phyloP scores from a whole-genome alignment of 495 filamentous ascomycete species.

The Lophiostoma macrostomum region DNA sequence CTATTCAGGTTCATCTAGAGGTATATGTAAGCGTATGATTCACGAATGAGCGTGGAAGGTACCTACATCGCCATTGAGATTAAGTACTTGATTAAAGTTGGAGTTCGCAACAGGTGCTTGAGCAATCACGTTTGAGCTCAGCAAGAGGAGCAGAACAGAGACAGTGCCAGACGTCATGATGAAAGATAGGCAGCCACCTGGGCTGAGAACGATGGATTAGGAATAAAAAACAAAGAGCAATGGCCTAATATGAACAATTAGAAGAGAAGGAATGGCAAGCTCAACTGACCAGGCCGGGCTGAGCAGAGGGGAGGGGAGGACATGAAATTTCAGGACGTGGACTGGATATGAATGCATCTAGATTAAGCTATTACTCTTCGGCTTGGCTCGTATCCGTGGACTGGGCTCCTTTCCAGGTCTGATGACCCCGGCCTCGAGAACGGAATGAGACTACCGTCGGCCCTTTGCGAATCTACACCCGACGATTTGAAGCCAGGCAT shows the following conservation, averaged over 20 bases:
- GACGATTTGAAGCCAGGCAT: background rate
- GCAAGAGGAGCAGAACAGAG: conserved; percentile 16
- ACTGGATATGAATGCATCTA: conserved; percentile 7
- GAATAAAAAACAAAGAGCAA: conserved; percentile 17
- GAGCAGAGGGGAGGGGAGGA: background rate
- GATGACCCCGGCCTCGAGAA: background rate
- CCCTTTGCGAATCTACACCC: conserved; percentile 5
- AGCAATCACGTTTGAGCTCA: conserved; percentile 4
- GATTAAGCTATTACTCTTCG: background rate
- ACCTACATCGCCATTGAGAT: conserved; percentile 39
- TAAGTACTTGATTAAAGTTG: conserved; percentile 37
- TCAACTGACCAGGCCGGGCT: conserved; percentile 23
- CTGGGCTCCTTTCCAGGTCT: conserved; percentile 6
- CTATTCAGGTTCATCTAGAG: conserved; percentile 34
- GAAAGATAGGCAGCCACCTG: conserved; percentile 22
- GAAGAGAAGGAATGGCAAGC: conserved; percentile 27
- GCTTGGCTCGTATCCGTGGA: conserved; percentile 2
- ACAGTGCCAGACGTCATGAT: conserved; percentile 30
- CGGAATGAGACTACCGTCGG: conserved; percentile 1
- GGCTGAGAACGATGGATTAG: conserved; percentile 14
- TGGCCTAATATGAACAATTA: conserved; percentile 5
- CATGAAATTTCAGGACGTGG: background rate
- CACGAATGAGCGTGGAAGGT: background rate
- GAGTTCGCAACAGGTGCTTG: conserved; percentile 6
- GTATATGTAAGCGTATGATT: background rate